These are phyloP conservation scores for Tricholoma furcatifolium DNA, from an alignment of 768 basidiomycete genomes.

Conservation along the genomic window DNA sequence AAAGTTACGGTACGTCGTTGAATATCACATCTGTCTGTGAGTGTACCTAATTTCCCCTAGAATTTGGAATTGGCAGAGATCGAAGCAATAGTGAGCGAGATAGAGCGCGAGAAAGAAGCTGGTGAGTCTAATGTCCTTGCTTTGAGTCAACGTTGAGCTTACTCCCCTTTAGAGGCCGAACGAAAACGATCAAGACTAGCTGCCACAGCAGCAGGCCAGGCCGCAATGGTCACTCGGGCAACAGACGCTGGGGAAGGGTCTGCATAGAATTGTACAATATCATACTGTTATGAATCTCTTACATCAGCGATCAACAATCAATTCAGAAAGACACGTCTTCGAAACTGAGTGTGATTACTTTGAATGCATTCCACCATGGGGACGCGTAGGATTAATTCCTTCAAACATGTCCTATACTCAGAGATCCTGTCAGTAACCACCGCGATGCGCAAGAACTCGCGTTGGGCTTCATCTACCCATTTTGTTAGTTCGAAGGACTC, in stretches of 20 bases:
- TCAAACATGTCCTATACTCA: slow-evolving; percentile 79
- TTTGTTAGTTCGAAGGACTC: slow-evolving; percentile 62
- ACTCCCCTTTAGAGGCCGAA: slow-evolving; percentile 73
- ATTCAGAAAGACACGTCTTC: slow-evolving; percentile 26
- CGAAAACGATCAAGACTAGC: slow-evolving; percentile 88
- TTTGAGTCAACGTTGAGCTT: not conserved
- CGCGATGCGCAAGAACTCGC: slow-evolving; percentile 95
- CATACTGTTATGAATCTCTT: slow-evolving; percentile 1
- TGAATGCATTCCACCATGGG: slow-evolving; percentile 18
- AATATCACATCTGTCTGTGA: not conserved
- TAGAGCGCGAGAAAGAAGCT: slow-evolving; percentile 97
- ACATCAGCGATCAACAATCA: slow-evolving; percentile 18
- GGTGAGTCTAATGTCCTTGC: slow-evolving; percentile 44
- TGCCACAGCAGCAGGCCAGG: slow-evolving; percentile 88
- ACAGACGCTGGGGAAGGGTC: slow-evolving; percentile 31
- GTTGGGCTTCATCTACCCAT: slow-evolving; percentile 83
- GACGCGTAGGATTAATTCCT: slow-evolving; percentile 42
- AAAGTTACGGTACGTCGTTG: slow-evolving; percentile 72
- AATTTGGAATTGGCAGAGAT: slow-evolving; percentile 86
- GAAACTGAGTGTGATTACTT: slow-evolving; percentile 19
- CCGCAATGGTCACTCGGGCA: slow-evolving; percentile 75
- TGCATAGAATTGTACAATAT: slow-evolving; percentile 17
- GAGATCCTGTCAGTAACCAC: slow-evolving; percentile 92
- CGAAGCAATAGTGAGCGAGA: slow-evolving; percentile 87
- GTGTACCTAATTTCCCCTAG: slow-evolving; percentile 38